Evolutionary conservation across 192 early-diverging fungal genomes (phyloP).

Genomic region (Coemansia sp.): DNA sequence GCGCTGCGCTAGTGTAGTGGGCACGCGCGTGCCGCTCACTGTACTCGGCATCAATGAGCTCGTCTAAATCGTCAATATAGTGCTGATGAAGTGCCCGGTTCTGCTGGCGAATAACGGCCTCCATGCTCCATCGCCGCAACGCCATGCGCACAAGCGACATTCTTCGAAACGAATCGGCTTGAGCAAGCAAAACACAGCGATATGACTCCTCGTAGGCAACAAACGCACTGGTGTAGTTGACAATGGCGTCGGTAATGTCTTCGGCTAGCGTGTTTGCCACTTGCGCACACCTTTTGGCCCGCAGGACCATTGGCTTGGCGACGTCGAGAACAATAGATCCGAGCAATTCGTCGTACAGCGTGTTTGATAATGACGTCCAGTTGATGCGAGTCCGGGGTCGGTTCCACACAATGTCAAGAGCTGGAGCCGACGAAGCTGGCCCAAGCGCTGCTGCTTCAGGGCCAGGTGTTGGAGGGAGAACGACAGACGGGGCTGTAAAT

Average conservation of each 20-base stretch:
- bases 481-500: background rate
- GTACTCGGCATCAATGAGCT: constrained; percentile 33
- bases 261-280: constrained; percentile 13
- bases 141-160: constrained; percentile 11
- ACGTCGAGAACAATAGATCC: constrained; percentile 23
- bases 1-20: background rate
- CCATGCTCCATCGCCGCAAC: constrained; percentile 38
- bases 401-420: constrained; percentile 32
- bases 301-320: background rate
- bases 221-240: constrained; percentile 42
- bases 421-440: background rate
- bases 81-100: constrained; percentile 33
- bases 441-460: background rate
- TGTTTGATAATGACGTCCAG: constrained; percentile 41
- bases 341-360: constrained; percentile 31
- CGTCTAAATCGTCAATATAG: constrained; percentile 29
- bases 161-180: constrained; percentile 35
- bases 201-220: constrained; percentile 41
- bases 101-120: constrained; percentile 24
- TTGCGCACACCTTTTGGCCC: background rate
- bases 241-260: constrained; percentile 31
- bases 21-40: background rate
- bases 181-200: constrained; percentile 21
- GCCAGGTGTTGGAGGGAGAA: background rate
- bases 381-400: constrained; percentile 39